Conservation (phyloP, 1,284 basidiomycete species). For the Gastroboletus turbinatus region DNA sequence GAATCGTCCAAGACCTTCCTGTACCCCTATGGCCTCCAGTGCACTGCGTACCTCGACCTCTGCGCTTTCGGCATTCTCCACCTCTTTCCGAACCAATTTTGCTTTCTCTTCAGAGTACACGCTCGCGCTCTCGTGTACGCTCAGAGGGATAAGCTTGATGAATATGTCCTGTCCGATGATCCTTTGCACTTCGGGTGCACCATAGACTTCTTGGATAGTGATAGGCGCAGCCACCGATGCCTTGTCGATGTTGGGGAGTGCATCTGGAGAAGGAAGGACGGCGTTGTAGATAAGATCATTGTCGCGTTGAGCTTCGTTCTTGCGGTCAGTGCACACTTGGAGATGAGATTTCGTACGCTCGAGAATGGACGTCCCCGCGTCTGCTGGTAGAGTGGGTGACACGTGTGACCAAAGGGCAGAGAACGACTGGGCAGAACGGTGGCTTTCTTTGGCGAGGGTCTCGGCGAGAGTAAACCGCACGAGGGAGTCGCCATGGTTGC, state of each 20-base stretch:
- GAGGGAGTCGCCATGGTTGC: slow-evolving; percentile 86
- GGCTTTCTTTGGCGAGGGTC: slow-evolving; percentile 82
- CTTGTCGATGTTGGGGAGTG: slow-evolving; percentile 82
- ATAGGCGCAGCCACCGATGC: slow-evolving; percentile 77
- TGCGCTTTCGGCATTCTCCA: slow-evolving; percentile 82
- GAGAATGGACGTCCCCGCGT: slow-evolving; percentile 75
- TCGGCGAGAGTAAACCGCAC: slow-evolving; percentile 83
- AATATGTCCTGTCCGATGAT: slow-evolving; percentile 95
- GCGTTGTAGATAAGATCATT: slow-evolving; percentile 99
- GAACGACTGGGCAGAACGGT: slow-evolving; percentile 70
- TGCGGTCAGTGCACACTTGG: slow-evolving; percentile 75
- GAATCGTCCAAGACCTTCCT: slow-evolving; percentile 75
- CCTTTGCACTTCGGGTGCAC: slow-evolving; percentile 89
- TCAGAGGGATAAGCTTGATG: slow-evolving; percentile 83
- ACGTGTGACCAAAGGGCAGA: slow-evolving; percentile 70
- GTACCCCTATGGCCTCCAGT: slow-evolving; percentile 83
- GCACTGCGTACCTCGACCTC: slow-evolving; percentile 82
- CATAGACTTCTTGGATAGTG: slow-evolving; percentile 93
- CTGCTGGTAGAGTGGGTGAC: slow-evolving; percentile 85
- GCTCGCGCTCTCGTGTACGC: slow-evolving; percentile 94
- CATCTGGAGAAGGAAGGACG: slow-evolving; percentile 80
- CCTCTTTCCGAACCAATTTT: slow-evolving; percentile 88
- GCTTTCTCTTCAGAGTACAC: slow-evolving; percentile 99
- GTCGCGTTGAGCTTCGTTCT: slow-evolving; percentile 78
- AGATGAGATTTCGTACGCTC: slow-evolving; percentile 87